Percentiles rank a stretch among this genome's conserved stretches.
phyloP scores from a whole-genome alignment of 805 yeast genomes.

The Candida glaebosa region DNA sequence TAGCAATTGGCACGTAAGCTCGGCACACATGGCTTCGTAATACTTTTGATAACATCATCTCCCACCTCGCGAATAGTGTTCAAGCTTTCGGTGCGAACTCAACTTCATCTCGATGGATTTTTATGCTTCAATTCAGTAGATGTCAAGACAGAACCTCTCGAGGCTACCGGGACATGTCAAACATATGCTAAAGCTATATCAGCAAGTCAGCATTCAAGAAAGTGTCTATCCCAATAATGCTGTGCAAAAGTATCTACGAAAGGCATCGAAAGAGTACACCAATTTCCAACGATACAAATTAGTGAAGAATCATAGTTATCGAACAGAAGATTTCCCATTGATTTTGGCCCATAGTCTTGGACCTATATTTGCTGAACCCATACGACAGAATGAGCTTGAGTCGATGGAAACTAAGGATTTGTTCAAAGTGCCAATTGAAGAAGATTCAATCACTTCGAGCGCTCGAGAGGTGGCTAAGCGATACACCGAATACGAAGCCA shows the following conservation, averaged over 20 bases:
- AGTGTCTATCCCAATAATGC: conserved; percentile 9
- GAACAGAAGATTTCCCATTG: conserved; percentile 5
- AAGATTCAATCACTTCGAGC: not conserved
- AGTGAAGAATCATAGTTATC: conserved; percentile 7
- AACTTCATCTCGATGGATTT: not conserved
- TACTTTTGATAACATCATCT: not conserved
- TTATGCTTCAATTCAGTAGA: conserved; percentile 2
- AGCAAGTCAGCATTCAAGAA: conserved; percentile 12
- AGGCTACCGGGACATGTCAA: conserved; percentile 20
- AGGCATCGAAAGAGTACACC: conserved; percentile 16
- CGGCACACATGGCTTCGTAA: not conserved
- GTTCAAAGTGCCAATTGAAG: conserved; percentile 1
- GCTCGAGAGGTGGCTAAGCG: not conserved
- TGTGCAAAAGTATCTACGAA: conserved; percentile 15
- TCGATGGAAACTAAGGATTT: conserved; percentile 1
- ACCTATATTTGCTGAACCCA: not conserved
- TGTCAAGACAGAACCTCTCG: conserved; percentile 17
- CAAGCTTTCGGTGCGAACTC: not conserved
- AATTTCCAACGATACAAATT: conserved; percentile 21
- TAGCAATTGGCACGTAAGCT: conserved; percentile 1
- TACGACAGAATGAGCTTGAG: not conserved
- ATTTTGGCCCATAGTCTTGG: conserved; percentile 1
- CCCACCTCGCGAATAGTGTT: not conserved
- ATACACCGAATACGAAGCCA: conserved; percentile 4
- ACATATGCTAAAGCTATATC: conserved; percentile 17